phyloP scores from a whole-genome alignment of 352 stramenopile genomes.

The Thalassiosira hispida region DNA sequence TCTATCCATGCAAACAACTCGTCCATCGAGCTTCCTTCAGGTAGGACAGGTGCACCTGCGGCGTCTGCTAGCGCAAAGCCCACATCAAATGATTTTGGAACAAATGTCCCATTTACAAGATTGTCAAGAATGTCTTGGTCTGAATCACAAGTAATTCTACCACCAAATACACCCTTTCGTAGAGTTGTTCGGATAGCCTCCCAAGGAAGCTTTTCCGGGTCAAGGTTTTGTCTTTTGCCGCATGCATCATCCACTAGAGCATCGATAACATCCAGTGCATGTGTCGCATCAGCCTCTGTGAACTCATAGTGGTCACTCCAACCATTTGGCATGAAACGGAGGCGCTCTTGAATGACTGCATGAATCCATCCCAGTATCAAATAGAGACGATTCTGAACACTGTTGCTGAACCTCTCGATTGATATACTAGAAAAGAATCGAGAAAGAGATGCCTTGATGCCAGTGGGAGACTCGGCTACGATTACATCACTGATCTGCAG shows the following conservation, averaged over 20 bases:
- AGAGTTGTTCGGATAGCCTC: constrained; percentile 95
- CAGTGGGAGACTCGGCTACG: constrained; percentile 97
- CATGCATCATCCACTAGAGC: constrained; percentile 93
- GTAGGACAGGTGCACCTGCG: constrained; percentile 66
- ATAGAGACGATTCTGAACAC: constrained; percentile 93
- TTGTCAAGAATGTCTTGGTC: constrained; percentile 95
- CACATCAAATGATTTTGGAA: constrained; percentile 92
- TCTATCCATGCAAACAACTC: constrained; percentile 82
- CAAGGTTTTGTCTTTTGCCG: constrained; percentile 89
- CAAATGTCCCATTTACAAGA: constrained; percentile 93
- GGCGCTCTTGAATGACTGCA: constrained; percentile 96
- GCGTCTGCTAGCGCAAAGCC: constrained; percentile 85
- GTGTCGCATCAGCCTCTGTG: constrained; percentile 96
- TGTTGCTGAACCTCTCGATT: constrained; percentile 90
- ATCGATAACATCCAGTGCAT: constrained; percentile 97
- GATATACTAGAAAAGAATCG: constrained; percentile 94
- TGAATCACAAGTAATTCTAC: constrained; percentile 95
- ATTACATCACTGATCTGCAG: constrained; percentile 96
- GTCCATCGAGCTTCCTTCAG: constrained; percentile 78
- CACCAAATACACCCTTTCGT: constrained; percentile 97
- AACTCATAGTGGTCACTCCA: constrained; percentile 99
- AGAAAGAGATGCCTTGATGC: constrained; percentile 96
- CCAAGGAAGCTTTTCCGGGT: constrained; percentile 98
- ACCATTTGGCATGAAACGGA: constrained; percentile 96
- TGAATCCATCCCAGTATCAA: constrained; percentile 98